phyloP scores from a whole-genome alignment of 192 early-diverging fungal species.

The Podila minutissima region DNA sequence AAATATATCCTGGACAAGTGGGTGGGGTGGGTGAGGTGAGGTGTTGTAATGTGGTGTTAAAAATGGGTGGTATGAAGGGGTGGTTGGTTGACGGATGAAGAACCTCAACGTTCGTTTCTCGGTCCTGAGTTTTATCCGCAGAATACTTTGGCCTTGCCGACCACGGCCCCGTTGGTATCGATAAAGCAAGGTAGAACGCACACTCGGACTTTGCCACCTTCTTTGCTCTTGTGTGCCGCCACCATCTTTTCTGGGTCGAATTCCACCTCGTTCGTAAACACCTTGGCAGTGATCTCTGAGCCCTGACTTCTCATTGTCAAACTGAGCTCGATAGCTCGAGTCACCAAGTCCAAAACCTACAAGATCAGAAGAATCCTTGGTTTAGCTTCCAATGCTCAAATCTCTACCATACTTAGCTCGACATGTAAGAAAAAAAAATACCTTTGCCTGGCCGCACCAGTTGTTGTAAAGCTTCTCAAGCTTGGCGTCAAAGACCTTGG shows the following conservation, averaged over 20 bases:
- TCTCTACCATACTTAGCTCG: too few species aligned
- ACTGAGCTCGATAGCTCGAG: conserved; percentile 50
- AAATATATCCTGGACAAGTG: too few species aligned
- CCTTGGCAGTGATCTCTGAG: conserved; percentile 27
- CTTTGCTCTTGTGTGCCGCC: conserved; percentile 48
- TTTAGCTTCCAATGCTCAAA: too few species aligned
- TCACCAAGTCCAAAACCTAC: conserved; percentile 50
- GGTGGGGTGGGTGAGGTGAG: too few species aligned
- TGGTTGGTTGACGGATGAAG: too few species aligned
- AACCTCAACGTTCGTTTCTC: too few species aligned
- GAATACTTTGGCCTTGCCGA: conserved; percentile 51
- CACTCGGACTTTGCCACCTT: conserved; percentile 42
- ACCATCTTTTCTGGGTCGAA: conserved; percentile 46
- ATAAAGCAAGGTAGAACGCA: conserved; percentile 48
- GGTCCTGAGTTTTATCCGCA: conserved; percentile 17
- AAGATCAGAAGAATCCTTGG: background rate
- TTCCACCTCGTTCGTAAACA: conserved; percentile 19
- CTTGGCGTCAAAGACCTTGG: conserved; percentile 35
- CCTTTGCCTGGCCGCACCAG: conserved; percentile 47
- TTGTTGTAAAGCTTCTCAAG: conserved; percentile 44
- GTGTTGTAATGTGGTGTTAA: too few species aligned
- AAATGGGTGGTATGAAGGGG: too few species aligned
- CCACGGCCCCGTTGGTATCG: conserved; percentile 45
- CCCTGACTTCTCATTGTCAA: conserved; percentile 57
- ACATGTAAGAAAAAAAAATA: background rate